Base-by-base conservation (phyloP, 2,329 filamentous ascomycete genomes). In the Capronia americana region DNA sequence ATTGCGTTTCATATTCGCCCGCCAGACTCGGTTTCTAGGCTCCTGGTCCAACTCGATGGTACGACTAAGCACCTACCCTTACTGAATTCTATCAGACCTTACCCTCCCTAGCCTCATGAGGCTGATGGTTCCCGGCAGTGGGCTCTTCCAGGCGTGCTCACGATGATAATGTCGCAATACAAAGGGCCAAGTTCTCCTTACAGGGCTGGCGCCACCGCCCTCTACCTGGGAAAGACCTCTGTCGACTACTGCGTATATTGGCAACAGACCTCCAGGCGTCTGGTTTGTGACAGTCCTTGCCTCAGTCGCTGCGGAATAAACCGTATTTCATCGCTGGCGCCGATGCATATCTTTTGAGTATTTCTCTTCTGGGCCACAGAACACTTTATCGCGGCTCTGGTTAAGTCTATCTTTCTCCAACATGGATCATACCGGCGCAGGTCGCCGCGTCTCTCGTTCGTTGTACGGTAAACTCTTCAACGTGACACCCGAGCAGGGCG, bases 401-500 rank as follows among this genome's bases (percentile, higher is more conserved):
- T 26, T 12, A 38, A 38, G 58, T n/a, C 58, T 38, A 24, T 64
- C 46, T 1, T 54, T 60, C 44, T 44, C 17, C 57, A 32, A 51
- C 17, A 67, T 67, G 65, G 51, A 63, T 51, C 44, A 28, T 32
- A 11, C 30, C 26, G 65, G 65, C 26, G 65, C 65, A 17, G 65
- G 65, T 26, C 65, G 57, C 46, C 65, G 61, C 3, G 26, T 32
- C 44, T 61, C 56, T 54, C 65, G 55, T 59, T 64, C 65, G 44
- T 60, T 64, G 14, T 67, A 67, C 53, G 57, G 55, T 23, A 67
- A 44, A 48, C 51, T 67, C 23, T 64, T 67, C 65, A 63, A 61
- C 32, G 23, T 23, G 20, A 24, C 24, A 8, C 50, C 28, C 6
- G 62, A 41, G 23, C 61, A 38, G 14, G 41, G 14, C 26, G 56